Evolutionary conservation across 1,284 basidiomycete species (phyloP), one percentile per base, ranked within the genome.

Genomic region (Fomitopsis pinicola): DNA sequence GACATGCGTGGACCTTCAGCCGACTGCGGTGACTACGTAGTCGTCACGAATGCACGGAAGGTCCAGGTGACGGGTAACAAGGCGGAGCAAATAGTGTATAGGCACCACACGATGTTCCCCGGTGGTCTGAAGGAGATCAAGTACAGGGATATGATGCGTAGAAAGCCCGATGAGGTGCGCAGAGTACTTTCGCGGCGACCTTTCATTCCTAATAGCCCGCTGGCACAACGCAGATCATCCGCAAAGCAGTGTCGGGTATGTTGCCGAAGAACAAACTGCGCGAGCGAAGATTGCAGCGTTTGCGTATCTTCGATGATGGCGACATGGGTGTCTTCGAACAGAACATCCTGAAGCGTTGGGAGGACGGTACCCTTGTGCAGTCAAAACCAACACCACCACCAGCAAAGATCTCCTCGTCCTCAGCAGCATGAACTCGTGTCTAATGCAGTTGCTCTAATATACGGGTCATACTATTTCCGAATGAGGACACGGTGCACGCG

Each of bases 1-100:
- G 9, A 12, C 38, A 40, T 40, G 38, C 38, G 1, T 40, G 12
- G 5, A 15, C 45, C 63, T 0, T 15, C 63, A 96, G 95, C 90
- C 65, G 95, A 97, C 75, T 94, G 94, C 59, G 96, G 97, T 36
- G 97, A 99, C 85, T 99, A 98, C 75, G 95, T 99, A 36, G 86
- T 98, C 26, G 95, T 99, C 9, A 97, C 95, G 22, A 92, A 99
- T 73, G 92, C 95, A 2, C 80, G 86, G 60, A 84, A 89, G 33
- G 83, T 99, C 61, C 86, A 88, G 69, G 91, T 98, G 48, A 95
- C 97, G 0, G 97, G 97, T 28, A 85, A 87, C 69, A 99, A 98
- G 77, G 84, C 86, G 9, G 84, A 93, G 62, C 94, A 98, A 72
- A 83, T 95, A 67, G 74, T 97, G 19, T 99, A 95, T 78, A 80